These are phyloP conservation scores for Coemansia sp. DNA, from an alignment of 192 early-diverging fungal species.

Conservation along the genomic window DNA sequence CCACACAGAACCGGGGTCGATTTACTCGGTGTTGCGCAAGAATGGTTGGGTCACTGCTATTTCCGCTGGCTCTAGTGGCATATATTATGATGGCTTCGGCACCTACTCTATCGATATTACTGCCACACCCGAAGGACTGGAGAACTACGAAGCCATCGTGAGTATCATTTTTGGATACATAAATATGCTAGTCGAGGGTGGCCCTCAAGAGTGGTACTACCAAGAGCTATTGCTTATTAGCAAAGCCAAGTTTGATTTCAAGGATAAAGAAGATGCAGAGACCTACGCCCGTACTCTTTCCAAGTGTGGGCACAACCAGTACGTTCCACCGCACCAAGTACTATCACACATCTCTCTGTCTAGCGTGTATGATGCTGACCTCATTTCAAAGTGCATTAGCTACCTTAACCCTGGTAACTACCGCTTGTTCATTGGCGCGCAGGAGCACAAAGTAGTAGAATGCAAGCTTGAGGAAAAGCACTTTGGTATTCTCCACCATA, in stretches of 20 bases:
- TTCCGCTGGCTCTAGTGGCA: conserved; percentile 49
- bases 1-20: conserved; percentile 79
- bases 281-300: not conserved
- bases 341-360: conserved; percentile 68
- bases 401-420: conserved; percentile 31
- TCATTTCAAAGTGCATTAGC: conserved; percentile 63
- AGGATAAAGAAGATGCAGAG: conserved; percentile 66
- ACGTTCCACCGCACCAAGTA: conserved; percentile 61
- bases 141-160: conserved; percentile 9
- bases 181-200: not conserved
- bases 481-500: no score
- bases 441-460: no score
- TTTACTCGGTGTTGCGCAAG: conserved; percentile 76
- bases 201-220: conserved; percentile 27
- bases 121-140: conserved; percentile 15
- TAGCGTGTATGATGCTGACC: conserved; percentile 60
- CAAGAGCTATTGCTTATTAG: conserved; percentile 40
- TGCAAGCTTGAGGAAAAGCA: no score
- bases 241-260: conserved; percentile 58
- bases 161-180: conserved; percentile 34
- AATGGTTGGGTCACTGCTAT: conserved; percentile 81
- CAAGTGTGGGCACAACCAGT: conserved; percentile 58
- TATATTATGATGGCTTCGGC: conserved; percentile 7
- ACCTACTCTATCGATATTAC: conserved; percentile 14
- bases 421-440: no score